Evolutionary conservation across 202 grass and related monocot species (phyloP).

Genomic region (Sporobolus alterniflorus): DNA sequence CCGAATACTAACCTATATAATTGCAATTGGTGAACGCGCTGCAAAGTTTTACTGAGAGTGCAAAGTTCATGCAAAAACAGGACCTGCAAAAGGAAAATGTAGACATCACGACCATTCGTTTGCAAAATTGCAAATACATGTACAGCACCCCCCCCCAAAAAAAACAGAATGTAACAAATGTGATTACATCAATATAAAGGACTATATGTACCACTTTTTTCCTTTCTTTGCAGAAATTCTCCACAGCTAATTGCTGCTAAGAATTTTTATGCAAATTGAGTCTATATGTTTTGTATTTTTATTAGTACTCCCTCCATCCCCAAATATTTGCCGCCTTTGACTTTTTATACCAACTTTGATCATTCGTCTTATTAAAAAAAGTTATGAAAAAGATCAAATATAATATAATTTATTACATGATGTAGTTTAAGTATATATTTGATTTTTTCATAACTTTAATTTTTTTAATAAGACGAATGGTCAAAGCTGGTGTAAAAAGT

Average conservation of each 20-base stretch:
- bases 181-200: conserved; percentile 9
- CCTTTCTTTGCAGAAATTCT: background rate
- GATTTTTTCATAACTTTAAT: too few relatives aligned
- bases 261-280: background rate
- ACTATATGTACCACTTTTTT: background rate
- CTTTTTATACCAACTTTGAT: too few relatives aligned
- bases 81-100: conserved; percentile 54
- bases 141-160: background rate
- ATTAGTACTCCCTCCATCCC: too few relatives aligned
- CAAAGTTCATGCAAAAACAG: conserved; percentile 86
- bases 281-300: background rate
- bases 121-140: too few relatives aligned
- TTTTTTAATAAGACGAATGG: too few relatives aligned
- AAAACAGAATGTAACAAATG: background rate
- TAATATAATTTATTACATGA: too few relatives aligned
- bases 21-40: conserved; percentile 47
- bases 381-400: too few relatives aligned
- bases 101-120: conserved; percentile 12
- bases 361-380: too few relatives aligned
- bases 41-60: conserved; percentile 72
- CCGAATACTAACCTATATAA: conserved; percentile 63
- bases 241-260: background rate
- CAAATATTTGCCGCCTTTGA: too few relatives aligned
- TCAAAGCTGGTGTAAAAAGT: too few relatives aligned
- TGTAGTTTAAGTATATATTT: too few relatives aligned